Evolutionary conservation across 352 stramenopile species (phyloP).

Genomic region (Globisporangium spinosum): DNA sequence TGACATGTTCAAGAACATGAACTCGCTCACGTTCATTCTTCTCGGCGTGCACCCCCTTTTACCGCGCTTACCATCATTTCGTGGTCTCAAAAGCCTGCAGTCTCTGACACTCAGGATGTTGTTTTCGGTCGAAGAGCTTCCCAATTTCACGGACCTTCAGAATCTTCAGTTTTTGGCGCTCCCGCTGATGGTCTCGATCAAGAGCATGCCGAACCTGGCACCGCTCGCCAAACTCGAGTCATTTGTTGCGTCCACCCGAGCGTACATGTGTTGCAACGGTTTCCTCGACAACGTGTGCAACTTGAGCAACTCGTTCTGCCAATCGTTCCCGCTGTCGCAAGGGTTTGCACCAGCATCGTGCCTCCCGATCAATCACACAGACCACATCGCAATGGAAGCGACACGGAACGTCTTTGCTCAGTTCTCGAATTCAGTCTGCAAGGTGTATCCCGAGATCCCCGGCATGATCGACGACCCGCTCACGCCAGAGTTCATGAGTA

Average conservation of each 20-base stretch:
- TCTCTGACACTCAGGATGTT: constrained; percentile 15
- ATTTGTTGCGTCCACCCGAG: neutral
- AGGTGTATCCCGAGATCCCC: neutral
- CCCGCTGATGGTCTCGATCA: neutral
- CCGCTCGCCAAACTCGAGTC: neutral
- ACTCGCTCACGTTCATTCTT: constrained; percentile 34
- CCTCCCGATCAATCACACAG: neutral
- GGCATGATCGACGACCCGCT: neutral
- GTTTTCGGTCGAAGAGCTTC: constrained; percentile 14
- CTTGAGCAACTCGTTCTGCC: constrained; percentile 8
- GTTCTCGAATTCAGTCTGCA: neutral
- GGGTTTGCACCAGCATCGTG: neutral
- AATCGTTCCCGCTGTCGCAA: neutral
- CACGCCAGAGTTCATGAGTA: neutral
- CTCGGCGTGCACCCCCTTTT: constrained; percentile 26
- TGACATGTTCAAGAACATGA: constrained; percentile 35
- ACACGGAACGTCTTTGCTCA: neutral
- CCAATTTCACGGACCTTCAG: constrained; percentile 26
- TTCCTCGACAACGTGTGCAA: constrained; percentile 16
- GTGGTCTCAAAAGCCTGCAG: constrained; percentile 25
- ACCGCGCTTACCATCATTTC: constrained; percentile 23
- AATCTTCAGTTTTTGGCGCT: constrained; percentile 18
- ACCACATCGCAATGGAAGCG: constrained; percentile 1
- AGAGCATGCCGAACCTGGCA: constrained; percentile 13
- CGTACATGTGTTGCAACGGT: constrained; percentile 18